Evolutionary conservation across 495 filamentous ascomycete species (phyloP).

Genomic region (Talaromyces trachyspermus): DNA sequence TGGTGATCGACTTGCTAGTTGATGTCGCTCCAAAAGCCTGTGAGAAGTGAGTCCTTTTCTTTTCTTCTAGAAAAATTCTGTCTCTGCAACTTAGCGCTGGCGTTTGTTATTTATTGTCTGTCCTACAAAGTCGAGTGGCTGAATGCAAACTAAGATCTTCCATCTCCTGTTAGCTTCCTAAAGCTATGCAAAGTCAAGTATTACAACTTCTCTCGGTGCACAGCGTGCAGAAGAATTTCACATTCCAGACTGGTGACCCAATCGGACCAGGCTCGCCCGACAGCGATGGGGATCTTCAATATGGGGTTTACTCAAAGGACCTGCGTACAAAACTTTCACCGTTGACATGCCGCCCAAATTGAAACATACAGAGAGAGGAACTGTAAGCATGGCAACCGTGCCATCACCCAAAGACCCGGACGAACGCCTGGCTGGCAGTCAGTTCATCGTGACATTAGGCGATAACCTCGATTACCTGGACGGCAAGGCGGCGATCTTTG

Average conservation of each 20-base stretch:
- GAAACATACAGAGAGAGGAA: constrained; percentile 79
- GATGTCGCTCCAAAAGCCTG: constrained; percentile 83
- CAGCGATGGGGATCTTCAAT: constrained; percentile 89
- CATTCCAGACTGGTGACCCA: constrained; percentile 91
- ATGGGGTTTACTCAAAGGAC: constrained; percentile 74
- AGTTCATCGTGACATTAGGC: constrained; percentile 85
- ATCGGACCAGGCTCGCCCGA: constrained; percentile 73
- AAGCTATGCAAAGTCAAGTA: constrained; percentile 98
- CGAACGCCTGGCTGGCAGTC: constrained; percentile 70
- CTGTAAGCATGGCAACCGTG: constrained; percentile 90
- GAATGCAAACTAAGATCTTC: constrained; percentile 46
- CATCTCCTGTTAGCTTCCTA: constrained; percentile 61
- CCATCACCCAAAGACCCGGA: constrained; percentile 71
- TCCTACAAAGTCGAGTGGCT: constrained; percentile 24
- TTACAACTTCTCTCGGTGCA: constrained; percentile 94
- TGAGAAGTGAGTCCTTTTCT: constrained; percentile 64
- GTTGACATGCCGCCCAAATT: constrained; percentile 75
- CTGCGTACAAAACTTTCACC: constrained; percentile 69
- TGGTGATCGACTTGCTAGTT: constrained; percentile 84
- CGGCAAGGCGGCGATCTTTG: constrained; percentile 88
- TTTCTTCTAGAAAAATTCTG: too few species aligned
- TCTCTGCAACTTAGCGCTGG: too few species aligned
- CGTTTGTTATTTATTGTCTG: constrained; percentile 9
- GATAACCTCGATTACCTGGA: constrained; percentile 84
- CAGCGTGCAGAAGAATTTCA: constrained; percentile 83